Evolutionary conservation across 108 stramenopile species (phyloP).

Genomic region (Cyclotella sp.): DNA sequence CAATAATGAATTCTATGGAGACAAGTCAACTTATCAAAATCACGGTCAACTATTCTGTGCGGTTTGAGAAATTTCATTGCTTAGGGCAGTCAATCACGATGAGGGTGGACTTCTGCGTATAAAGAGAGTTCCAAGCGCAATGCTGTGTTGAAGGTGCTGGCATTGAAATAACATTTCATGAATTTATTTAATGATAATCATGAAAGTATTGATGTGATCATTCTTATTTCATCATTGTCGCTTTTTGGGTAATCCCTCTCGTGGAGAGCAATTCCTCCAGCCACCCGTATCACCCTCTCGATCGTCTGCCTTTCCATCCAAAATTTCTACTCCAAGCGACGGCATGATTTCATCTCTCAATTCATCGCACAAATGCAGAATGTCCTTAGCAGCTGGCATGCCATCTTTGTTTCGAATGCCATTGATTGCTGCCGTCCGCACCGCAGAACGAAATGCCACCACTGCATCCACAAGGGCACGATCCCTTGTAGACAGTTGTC

Average conservation of each 20-base stretch:
- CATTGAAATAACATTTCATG: neutral
- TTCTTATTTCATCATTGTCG: neutral
- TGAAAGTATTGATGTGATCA: too few relatives aligned
- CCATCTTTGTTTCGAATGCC: constrained; percentile 33
- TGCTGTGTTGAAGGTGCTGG: constrained; percentile 41
- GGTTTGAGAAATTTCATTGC: constrained; percentile 66
- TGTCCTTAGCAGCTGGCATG: constrained; percentile 32
- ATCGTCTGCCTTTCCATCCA: constrained; percentile 51
- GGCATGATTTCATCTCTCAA: constrained; percentile 68
- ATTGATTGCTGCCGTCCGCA: constrained; percentile 62
- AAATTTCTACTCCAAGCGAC: constrained; percentile 66
- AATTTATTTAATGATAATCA: neutral
- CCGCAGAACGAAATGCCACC: constrained; percentile 63
- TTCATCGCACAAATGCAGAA: constrained; percentile 73
- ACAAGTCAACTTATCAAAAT: constrained; percentile 22
- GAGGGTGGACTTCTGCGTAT: constrained; percentile 62
- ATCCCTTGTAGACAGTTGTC: constrained; percentile 9
- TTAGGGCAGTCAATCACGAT: constrained; percentile 68
- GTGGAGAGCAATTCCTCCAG: constrained; percentile 42
- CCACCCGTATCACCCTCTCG: constrained; percentile 22
- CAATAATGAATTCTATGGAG: constrained; percentile 27
- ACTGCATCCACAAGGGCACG: constrained; percentile 56
- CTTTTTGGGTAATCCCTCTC: neutral
- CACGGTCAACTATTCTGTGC: constrained; percentile 23
- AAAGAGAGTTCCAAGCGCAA: constrained; percentile 51